Percentiles rank a stretch among this genome's conserved stretches.
Conservation (phyloP, 768 basidiomycete genomes). For the Sarcomyxa edulis region DNA sequence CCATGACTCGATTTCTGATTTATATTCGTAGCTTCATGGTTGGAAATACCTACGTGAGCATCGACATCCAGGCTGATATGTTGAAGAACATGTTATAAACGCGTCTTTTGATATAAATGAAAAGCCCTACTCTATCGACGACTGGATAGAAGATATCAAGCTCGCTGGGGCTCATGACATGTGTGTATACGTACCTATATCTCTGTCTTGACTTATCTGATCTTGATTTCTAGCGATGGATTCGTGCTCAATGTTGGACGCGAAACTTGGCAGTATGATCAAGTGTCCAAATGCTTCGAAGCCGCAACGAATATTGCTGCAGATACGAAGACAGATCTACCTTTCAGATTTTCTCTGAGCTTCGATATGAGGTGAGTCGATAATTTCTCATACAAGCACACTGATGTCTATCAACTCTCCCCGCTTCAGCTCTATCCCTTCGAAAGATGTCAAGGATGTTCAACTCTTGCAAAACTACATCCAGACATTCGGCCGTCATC, state of each 20-base stretch:
- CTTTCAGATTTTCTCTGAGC: constrained; percentile 44
- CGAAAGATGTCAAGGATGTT: constrained; percentile 28
- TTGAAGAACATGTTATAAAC: too few relatives aligned
- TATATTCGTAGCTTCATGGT: too few relatives aligned
- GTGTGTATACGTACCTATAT: constrained; percentile 33
- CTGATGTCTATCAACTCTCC: background rate
- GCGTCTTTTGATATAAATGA: too few relatives aligned
- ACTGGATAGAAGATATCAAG: constrained; percentile 35
- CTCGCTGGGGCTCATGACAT: background rate
- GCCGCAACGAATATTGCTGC: constrained; percentile 25
- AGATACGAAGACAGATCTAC: constrained; percentile 20
- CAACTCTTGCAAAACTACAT: constrained; percentile 30
- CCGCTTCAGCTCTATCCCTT: constrained; percentile 37
- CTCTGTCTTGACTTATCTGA: constrained; percentile 33
- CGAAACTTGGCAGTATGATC: constrained; percentile 45
- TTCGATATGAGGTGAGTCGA: constrained; percentile 44
- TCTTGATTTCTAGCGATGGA: constrained; percentile 50
- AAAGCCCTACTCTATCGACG: constrained; percentile 45
- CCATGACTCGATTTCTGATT: too few relatives aligned
- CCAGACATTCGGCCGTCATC: constrained; percentile 29
- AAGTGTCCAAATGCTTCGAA: constrained; percentile 43
- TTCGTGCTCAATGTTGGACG: constrained; percentile 58
- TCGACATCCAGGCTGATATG: too few relatives aligned
- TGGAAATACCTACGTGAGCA: constrained; percentile 67
- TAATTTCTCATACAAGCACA: background rate